Evolutionary conservation across 2,329 filamentous ascomycete species (phyloP).

Genomic region (Alternaria conjuncta): DNA sequence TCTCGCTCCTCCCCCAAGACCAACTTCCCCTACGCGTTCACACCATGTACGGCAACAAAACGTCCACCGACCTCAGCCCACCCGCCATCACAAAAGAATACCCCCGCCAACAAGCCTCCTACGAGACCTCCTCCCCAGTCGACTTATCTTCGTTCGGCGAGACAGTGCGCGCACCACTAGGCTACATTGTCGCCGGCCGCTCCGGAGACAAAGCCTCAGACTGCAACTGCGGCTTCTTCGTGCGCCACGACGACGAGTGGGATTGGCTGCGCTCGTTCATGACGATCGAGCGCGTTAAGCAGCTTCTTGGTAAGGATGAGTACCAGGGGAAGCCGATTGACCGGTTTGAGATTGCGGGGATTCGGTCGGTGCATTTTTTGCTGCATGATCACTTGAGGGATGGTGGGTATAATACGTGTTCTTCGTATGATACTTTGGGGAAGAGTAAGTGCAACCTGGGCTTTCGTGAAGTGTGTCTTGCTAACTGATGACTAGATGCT

Average conservation of each 20-base stretch:
- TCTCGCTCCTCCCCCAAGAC: slow-evolving; percentile 29
- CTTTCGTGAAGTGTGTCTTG: not conserved
- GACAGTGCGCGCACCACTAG: slow-evolving; percentile 47
- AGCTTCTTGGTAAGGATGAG: slow-evolving; percentile 38
- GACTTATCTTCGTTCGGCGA: slow-evolving; percentile 17
- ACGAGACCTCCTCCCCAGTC: slow-evolving; percentile 36
- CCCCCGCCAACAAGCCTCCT: slow-evolving; percentile 28
- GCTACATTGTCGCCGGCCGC: slow-evolving; percentile 54
- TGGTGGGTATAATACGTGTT: slow-evolving; percentile 34
- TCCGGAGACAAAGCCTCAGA: slow-evolving; percentile 50
- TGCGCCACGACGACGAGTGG: slow-evolving; percentile 41
- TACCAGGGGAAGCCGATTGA: slow-evolving; percentile 24
- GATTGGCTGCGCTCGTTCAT: slow-evolving; percentile 41
- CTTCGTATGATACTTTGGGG: slow-evolving; percentile 6
- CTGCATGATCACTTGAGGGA: slow-evolving; percentile 54
- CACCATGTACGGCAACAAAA: slow-evolving; percentile 16
- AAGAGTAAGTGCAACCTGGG: slow-evolving; percentile 12
- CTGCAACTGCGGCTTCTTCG: slow-evolving; percentile 48
- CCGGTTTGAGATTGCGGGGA: slow-evolving; percentile 11
- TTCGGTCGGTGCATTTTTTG: slow-evolving; percentile 46
- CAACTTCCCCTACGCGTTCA: slow-evolving; percentile 28
- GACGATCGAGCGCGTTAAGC: slow-evolving; percentile 32
- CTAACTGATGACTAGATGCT: slow-evolving; percentile 10
- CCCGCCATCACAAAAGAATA: slow-evolving; percentile 25
- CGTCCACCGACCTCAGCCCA: slow-evolving; percentile 14